phyloP scores from a whole-genome alignment of 192 early-diverging fungal genomes.

The Coemansia aciculifera region DNA sequence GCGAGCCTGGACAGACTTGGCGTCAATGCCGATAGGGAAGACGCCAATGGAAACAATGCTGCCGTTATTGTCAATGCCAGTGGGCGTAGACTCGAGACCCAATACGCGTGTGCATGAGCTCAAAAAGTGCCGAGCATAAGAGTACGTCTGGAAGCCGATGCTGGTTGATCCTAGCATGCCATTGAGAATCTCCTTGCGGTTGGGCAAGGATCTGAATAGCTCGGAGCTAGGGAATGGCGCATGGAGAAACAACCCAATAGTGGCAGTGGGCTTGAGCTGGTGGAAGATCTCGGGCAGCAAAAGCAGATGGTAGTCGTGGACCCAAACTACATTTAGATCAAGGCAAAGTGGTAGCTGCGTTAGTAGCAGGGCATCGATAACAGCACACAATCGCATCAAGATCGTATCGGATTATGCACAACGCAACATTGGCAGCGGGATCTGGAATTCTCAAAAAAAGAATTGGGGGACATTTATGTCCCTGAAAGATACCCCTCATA shows the following conservation, averaged over 20 bases:
- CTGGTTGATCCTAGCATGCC: slow-evolving; percentile 92
- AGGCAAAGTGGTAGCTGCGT: background rate
- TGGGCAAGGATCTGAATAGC: slow-evolving; percentile 85
- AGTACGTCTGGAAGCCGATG: slow-evolving; percentile 97
- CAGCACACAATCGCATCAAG: background rate
- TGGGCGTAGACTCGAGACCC: slow-evolving; percentile 88
- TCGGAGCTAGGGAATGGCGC: slow-evolving; percentile 96
- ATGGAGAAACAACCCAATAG: slow-evolving; percentile 93
- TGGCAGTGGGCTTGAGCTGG: slow-evolving; percentile 70
- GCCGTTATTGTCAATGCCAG: slow-evolving; percentile 81
- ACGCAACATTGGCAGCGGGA: background rate
- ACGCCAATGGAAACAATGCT: slow-evolving; percentile 78
- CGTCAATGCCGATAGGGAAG: slow-evolving; percentile 98
- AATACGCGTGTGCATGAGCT: slow-evolving; percentile 92
- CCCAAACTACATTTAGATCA: slow-evolving; percentile 58
- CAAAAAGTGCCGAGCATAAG: slow-evolving; percentile 91
- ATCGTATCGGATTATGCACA: slow-evolving; percentile 1
- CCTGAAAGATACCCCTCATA: background rate
- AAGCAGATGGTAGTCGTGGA: slow-evolving; percentile 97
- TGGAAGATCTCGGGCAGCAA: slow-evolving; percentile 85
- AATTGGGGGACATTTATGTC: background rate
- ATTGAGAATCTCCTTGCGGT: slow-evolving; percentile 77
- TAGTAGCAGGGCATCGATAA: background rate
- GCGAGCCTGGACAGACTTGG: slow-evolving; percentile 64
- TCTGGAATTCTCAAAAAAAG: background rate